Evolutionary conservation across 2,329 filamentous ascomycete genomes (phyloP).

Genomic region (Cladophialophora exuberans): DNA sequence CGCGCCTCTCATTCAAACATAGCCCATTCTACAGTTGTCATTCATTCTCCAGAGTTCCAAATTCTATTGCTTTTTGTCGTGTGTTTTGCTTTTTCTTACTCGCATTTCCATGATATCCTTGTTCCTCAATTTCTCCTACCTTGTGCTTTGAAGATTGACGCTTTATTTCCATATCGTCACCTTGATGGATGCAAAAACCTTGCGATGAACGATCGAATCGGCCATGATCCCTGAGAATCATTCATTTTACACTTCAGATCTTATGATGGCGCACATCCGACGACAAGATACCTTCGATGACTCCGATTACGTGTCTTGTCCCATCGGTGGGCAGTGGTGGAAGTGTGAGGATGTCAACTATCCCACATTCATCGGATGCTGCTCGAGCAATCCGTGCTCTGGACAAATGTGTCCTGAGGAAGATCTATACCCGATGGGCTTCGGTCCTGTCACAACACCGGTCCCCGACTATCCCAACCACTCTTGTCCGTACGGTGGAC

Average conservation of each 20-base stretch:
- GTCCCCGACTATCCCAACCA: conserved; percentile 25
- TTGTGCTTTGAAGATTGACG: not conserved
- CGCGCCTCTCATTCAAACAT: no score
- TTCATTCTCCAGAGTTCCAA: conserved; percentile 2
- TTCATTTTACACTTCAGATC: conserved; percentile 3
- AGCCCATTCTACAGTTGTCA: no score
- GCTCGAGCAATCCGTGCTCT: conserved; percentile 34
- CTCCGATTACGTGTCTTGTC: conserved; percentile 28
- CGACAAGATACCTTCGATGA: conserved; percentile 16
- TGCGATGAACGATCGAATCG: not conserved
- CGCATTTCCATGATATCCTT: no score
- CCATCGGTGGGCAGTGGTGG: conserved; percentile 33
- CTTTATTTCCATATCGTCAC: not conserved
- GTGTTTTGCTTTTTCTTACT: not conserved
- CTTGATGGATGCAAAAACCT: not conserved
- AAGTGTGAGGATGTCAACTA: conserved; percentile 31
- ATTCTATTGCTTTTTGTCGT: not conserved
- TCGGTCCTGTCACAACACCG: conserved; percentile 17
- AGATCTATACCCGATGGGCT: conserved; percentile 22
- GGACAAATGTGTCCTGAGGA: conserved; percentile 16
- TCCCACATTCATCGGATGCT: conserved; percentile 34
- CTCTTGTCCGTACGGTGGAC: conserved; percentile 22
- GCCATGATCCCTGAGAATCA: not conserved
- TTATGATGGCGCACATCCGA: conserved; percentile 16
- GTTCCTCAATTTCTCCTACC: not conserved